Base-by-base conservation (phyloP, 768 basidiomycete genomes). In the Xerocomellus chrysenteron region DNA sequence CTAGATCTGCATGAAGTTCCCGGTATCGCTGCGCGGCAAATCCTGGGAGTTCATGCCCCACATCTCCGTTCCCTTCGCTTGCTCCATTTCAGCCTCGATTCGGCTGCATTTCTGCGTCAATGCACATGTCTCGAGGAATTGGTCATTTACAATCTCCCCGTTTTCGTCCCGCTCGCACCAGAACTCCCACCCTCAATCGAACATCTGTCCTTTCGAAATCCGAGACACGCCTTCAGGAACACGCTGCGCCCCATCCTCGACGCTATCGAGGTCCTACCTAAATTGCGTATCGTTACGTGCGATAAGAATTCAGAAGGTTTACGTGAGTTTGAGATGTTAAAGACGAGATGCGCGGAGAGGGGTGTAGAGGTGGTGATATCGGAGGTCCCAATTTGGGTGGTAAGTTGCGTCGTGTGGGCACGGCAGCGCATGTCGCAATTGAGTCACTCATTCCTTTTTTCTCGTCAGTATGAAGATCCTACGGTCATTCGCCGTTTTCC, bases 31-130 rank as follows among this genome's bases (percentile, higher is more conserved):
- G 63, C 69, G 36, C 49, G 68, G 30, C 40, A 59, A 4, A 54
- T 69, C 5, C 64, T 81, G n/a, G 55, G 56, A 10, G 44, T 24
- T 0, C 70, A 74, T 46, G 70, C 72, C 5, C 65, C 70, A 9
- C 56, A 59, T n/a, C 67, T 81, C n/a, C 72, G 74, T 14, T 80
- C 80, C 2, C 68, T 81, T 44, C 75, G 78, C 42, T 54, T 80
- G 8, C 70, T 75, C 59, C 69, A 70, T 26, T 75, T 73, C 63
- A 74, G 62, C 58, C 35, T 46, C 2, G 61, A 71, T 16, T 67
- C 74, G 8, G 68, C 71, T 4, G 62, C 66, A n/a, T 61, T 79
- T 32, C 50, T 80, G 19, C 62, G 59, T 28, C 59, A 64, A 24
- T 81, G 78, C 62, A 69, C 66, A 0, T 66, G 64, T 40, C 70